Percentiles rank a stretch among this genome's conserved stretches.
Evolutionary conservation across 176 grass and related monocot species (phyloP).

Genomic region (Saccharum spontaneum): DNA sequence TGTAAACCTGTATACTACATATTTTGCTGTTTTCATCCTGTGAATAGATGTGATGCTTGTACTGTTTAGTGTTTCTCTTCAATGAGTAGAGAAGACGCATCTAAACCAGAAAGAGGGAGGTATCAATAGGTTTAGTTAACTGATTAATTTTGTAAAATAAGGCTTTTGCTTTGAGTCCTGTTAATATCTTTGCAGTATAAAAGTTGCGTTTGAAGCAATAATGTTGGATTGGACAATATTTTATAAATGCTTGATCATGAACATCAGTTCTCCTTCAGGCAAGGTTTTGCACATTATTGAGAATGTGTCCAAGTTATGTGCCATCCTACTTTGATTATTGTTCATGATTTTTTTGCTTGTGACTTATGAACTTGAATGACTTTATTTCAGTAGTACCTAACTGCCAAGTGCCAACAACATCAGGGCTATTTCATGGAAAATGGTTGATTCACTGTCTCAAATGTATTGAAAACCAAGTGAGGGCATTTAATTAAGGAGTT

Average conservation of each 20-base stretch:
- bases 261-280: neutral
- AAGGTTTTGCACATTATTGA: neutral
- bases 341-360: neutral
- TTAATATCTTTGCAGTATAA: neutral
- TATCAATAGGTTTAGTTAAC: neutral
- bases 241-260: neutral
- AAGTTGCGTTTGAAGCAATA: neutral
- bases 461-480: neutral
- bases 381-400: neutral
- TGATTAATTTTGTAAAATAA: neutral
- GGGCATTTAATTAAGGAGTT: neutral
- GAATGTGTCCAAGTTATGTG: neutral
- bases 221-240: neutral
- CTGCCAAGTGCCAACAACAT: neutral
- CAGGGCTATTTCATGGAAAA: neutral
- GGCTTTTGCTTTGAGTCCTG: neutral
- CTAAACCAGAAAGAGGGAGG: neutral
- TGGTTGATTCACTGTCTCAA: neutral
- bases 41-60: neutral
- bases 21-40: conserved; percentile 2
- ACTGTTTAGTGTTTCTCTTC: neutral
- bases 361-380: neutral
- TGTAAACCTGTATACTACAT: neutral
- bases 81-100: neutral
- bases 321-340: neutral